These are phyloP conservation scores for Boletus rubropictus DNA, from an alignment of 768 basidiomycete genomes.

Conservation along the genomic window DNA sequence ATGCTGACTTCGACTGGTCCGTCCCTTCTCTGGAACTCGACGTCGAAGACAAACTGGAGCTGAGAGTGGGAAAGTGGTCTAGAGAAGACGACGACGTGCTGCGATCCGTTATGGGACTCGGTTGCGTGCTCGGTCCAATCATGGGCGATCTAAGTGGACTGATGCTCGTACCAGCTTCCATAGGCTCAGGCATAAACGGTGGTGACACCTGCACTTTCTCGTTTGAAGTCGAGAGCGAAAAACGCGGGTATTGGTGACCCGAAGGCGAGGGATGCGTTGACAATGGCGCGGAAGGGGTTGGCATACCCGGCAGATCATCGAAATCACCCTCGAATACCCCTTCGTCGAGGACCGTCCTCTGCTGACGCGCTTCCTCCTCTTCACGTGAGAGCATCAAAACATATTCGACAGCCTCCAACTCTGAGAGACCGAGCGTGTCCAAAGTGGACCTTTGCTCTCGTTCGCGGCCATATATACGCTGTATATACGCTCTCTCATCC, in stretches of 20 bases:
- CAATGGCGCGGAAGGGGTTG: constrained; percentile 7
- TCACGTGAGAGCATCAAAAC: constrained; percentile 81
- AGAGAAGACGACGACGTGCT: constrained; percentile 21
- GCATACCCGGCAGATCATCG: constrained; percentile 8
- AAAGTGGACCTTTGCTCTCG: constrained; percentile 54
- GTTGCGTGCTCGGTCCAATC: constrained; percentile 4
- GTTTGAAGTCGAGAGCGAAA: constrained; percentile 33
- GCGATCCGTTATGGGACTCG: constrained; percentile 6
- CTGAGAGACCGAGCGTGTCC: constrained; percentile 62
- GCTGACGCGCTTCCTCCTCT: constrained; percentile 39
- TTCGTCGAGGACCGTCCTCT: constrained; percentile 35
- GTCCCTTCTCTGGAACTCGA: constrained; percentile 18
- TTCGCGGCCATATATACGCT: constrained; percentile 41
- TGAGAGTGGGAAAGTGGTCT: constrained; percentile 32
- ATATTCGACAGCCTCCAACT: constrained; percentile 73
- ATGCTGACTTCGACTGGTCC: constrained; percentile 29
- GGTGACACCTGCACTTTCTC: constrained; percentile 55
- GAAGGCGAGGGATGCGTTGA: constrained; percentile 16
- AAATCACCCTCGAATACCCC: constrained; percentile 55
- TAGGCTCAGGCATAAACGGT: constrained; percentile 44
- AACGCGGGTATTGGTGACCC: constrained; percentile 25
- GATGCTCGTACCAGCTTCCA: constrained; percentile 43
- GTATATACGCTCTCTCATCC: constrained; percentile 39
- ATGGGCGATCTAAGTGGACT: constrained; percentile 21
- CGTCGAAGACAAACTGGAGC: constrained; percentile 26